Percentiles rank a stretch among this genome's conserved stretches.
These are phyloP conservation scores for Rickenella mellea DNA, from an alignment of 768 basidiomycete genomes.

Conservation along the genomic window DNA sequence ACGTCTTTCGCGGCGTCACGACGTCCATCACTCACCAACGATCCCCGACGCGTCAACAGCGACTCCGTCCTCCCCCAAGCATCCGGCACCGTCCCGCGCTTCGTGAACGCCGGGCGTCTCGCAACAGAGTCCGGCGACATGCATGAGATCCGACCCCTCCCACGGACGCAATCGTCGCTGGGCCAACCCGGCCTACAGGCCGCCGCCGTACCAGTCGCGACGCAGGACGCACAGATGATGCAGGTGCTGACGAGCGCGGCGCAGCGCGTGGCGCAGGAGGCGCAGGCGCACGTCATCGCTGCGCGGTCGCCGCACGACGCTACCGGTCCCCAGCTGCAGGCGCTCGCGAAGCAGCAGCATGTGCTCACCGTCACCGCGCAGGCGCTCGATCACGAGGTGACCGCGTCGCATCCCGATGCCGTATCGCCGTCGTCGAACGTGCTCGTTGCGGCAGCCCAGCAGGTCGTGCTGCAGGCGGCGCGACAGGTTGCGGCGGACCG, in stretches of 20 bases:
- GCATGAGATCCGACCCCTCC: too few species aligned
- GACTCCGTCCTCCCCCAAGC: slow-evolving; percentile 28
- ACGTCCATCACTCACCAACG: slow-evolving; percentile 38
- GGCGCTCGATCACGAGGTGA: slow-evolving; percentile 64
- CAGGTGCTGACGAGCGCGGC: slow-evolving; percentile 70
- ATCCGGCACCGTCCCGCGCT: slow-evolving; percentile 17
- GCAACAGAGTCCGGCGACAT: too few species aligned
- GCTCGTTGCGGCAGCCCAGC: slow-evolving; percentile 69
- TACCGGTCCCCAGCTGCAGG: slow-evolving; percentile 44
- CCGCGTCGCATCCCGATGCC: slow-evolving; percentile 37
- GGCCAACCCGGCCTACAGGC: slow-evolving; percentile 23
- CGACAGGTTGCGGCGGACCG: slow-evolving; percentile 47
- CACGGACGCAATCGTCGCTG: too few species aligned
- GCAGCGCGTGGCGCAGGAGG: slow-evolving; percentile 68
- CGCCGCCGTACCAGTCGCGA: slow-evolving; percentile 24
- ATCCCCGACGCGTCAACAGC: slow-evolving; percentile 31
- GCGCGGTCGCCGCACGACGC: slow-evolving; percentile 32
- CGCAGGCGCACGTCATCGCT: slow-evolving; percentile 56
- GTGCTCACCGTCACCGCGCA: slow-evolving; percentile 64
- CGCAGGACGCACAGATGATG: slow-evolving; percentile 62
- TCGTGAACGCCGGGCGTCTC: slow-evolving; percentile 6
- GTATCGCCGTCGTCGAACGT: slow-evolving; percentile 37
- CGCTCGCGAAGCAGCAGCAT: slow-evolving; percentile 73
- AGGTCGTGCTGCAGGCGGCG: slow-evolving; percentile 73
- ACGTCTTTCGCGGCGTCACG: slow-evolving; percentile 32